phyloP scores from a whole-genome alignment of 208 protist species.

The Naegleria gruberi region DNA sequence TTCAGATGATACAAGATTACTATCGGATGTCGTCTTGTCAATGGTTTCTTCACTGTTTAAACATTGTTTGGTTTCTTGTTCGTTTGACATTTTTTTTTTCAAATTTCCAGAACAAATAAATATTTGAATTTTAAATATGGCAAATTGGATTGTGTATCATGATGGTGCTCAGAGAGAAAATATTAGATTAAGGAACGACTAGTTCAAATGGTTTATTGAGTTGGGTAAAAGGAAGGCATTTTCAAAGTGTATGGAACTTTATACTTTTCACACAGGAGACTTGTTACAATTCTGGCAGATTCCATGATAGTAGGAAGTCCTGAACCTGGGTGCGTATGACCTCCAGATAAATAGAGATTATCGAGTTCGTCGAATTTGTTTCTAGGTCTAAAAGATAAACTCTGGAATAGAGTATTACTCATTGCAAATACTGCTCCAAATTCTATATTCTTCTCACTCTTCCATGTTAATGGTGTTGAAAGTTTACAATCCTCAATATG shows the following conservation, averaged over 20 bases:
- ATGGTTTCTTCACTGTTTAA: too few species aligned
- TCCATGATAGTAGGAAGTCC: slow-evolving; percentile 10
- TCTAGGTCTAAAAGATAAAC: neutral
- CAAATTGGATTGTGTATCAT: too few species aligned
- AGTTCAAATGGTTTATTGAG: too few species aligned
- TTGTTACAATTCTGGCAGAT: slow-evolving; percentile 26
- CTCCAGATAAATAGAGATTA: slow-evolving; percentile 17
- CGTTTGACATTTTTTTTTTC: too few species aligned
- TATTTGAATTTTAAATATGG: too few species aligned
- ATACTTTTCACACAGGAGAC: neutral
- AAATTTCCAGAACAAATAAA: too few species aligned
- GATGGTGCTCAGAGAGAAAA: too few species aligned
- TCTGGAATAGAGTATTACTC: neutral
- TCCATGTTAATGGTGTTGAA: neutral
- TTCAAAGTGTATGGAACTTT: neutral
- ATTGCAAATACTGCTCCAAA: neutral
- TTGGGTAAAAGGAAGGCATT: too few species aligned
- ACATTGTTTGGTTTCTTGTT: too few species aligned
- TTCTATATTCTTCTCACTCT: neutral
- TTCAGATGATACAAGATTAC: too few species aligned
- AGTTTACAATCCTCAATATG: neutral
- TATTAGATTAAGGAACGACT: too few species aligned
- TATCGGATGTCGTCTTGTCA: too few species aligned
- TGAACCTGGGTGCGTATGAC: neutral
- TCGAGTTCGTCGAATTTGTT: neutral